These are phyloP conservation scores for Pistacia integerrima DNA, from an alignment of 345 rosid genomes.

Conservation along the genomic window DNA sequence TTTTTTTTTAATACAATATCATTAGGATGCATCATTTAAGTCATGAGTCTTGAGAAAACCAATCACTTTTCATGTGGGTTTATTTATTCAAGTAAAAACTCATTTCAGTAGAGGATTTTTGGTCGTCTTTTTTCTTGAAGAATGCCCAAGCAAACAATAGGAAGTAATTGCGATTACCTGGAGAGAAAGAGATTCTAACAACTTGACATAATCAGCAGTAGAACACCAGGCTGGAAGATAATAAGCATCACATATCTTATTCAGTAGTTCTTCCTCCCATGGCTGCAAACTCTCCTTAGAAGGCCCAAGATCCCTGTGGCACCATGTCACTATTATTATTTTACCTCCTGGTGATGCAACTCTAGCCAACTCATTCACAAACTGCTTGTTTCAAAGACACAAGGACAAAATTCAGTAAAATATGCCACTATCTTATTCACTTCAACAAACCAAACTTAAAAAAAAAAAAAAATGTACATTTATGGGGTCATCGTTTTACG, in stretches of 20 bases:
- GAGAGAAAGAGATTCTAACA: slow-evolving; percentile 57
- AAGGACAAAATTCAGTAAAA: neutral
- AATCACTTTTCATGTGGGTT: too few relatives aligned
- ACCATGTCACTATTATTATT: slow-evolving; percentile 90
- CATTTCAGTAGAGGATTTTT: too few relatives aligned
- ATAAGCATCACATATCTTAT: slow-evolving; percentile 69
- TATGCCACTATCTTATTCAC: neutral
- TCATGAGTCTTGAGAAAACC: too few relatives aligned
- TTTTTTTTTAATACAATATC: too few relatives aligned
- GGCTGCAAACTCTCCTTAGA: slow-evolving; percentile 63
- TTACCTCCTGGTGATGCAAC: slow-evolving; percentile 86
- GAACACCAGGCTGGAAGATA: slow-evolving; percentile 94
- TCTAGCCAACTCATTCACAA: slow-evolving; percentile 72
- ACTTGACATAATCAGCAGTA: slow-evolving; percentile 63
- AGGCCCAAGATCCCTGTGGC: slow-evolving; percentile 74
- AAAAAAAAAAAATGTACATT: neutral
- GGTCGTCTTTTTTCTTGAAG: neutral
- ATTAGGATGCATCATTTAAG: too few relatives aligned
- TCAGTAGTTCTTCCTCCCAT: slow-evolving; percentile 68
- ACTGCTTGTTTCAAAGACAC: slow-evolving; percentile 41
- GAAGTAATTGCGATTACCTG: slow-evolving; percentile 39
- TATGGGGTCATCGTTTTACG: too few relatives aligned
- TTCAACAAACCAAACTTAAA: neutral
- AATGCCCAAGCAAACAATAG: neutral
- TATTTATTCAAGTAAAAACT: too few relatives aligned